These are phyloP conservation scores for Turritis glabra DNA, from an alignment of 345 rosid species.

Conservation along the genomic window DNA sequence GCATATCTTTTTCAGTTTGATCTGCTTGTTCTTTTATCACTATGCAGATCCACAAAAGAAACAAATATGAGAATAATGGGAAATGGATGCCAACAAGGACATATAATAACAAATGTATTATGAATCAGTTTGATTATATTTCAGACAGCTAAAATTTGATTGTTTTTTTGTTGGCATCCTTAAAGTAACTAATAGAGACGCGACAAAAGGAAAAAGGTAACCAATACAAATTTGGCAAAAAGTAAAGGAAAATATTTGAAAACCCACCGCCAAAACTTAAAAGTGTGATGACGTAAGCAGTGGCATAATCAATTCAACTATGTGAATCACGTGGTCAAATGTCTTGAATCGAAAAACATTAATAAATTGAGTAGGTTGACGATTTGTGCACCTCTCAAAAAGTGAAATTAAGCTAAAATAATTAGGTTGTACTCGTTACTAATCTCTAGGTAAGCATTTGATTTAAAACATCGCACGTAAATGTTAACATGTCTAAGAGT, in stretches of 20 bases:
- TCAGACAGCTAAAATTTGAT: background rate
- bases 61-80: background rate
- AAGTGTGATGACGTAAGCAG: background rate
- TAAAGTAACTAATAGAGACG: background rate
- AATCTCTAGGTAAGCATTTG: background rate
- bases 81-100: background rate
- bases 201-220: no score
- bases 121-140: no score
- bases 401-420: background rate
- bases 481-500: background rate
- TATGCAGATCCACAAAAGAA: background rate
- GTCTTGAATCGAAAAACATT: background rate
- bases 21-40: no score
- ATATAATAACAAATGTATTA: background rate
- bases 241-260: background rate
- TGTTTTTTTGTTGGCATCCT: background rate
- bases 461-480: background rate
- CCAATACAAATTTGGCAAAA: background rate
- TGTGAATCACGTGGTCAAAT: background rate
- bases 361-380: background rate
- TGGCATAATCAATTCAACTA: background rate
- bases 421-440: background rate
- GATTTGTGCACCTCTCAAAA: background rate
- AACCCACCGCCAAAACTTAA: background rate
- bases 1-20: no score